Percentiles rank a stretch among this genome's conserved stretches.
These are phyloP conservation scores for Starmerella bombi DNA, from an alignment of 805 yeast genomes.

Conservation along the genomic window DNA sequence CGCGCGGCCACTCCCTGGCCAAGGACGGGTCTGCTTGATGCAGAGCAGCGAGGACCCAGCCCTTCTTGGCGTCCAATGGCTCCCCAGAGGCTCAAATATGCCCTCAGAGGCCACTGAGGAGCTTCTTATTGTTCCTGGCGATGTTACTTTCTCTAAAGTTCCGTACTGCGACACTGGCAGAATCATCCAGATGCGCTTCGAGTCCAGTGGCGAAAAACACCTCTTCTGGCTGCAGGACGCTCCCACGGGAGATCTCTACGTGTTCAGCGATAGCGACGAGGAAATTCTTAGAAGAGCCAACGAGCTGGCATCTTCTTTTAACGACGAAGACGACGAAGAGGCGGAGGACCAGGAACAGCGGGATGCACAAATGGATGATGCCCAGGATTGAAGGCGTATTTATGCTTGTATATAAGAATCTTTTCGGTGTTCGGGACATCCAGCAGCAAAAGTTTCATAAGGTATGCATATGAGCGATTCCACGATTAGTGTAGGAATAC, in stretches of 20 bases:
- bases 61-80: slow-evolving; percentile 59
- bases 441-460: too few species aligned
- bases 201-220: slow-evolving; percentile 45
- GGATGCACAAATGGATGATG: not conserved
- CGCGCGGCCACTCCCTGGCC: slow-evolving; percentile 58
- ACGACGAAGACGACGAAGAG: slow-evolving; percentile 17
- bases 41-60: slow-evolving; percentile 59
- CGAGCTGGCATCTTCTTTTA: slow-evolving; percentile 27
- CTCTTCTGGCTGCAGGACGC: slow-evolving; percentile 64
- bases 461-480: too few species aligned
- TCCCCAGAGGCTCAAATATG: slow-evolving; percentile 39
- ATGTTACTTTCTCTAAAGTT: slow-evolving; percentile 63
- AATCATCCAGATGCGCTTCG: slow-evolving; percentile 54
- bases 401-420: not conserved
- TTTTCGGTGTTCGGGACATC: too few species aligned
- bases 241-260: slow-evolving; percentile 45
- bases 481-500: too few species aligned
- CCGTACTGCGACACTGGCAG: slow-evolving; percentile 63
- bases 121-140: slow-evolving; percentile 69
- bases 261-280: slow-evolving; percentile 47
- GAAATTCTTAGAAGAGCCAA: slow-evolving; percentile 37
- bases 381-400: not conserved
- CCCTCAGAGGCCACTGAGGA: slow-evolving; percentile 29
- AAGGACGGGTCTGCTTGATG: slow-evolving; percentile 50
- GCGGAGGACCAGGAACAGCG: slow-evolving; percentile 2